Conservation (phyloP, 2,329 filamentous ascomycete genomes). For the Alternaria postmessia region DNA sequence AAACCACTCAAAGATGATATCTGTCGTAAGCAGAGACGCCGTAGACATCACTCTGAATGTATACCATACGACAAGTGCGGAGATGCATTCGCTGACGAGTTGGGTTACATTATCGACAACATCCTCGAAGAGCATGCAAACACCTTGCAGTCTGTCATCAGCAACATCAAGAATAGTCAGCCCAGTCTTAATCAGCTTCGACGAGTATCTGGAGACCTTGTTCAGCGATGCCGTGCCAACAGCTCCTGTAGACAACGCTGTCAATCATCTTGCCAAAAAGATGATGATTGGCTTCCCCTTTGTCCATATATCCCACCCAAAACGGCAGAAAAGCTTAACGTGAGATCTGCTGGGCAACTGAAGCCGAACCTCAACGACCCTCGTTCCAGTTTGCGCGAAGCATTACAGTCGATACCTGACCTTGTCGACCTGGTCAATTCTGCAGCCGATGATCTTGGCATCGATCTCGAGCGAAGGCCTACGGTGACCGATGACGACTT, state of each 20-base stretch:
- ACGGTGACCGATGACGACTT: conserved; percentile 32
- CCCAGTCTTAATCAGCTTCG: conserved; percentile 28
- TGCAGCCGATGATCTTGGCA: conserved; percentile 47
- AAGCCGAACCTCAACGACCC: conserved; percentile 45
- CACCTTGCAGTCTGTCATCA: conserved; percentile 51
- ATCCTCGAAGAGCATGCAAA: conserved; percentile 53
- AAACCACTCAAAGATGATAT: neutral
- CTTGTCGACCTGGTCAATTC: conserved; percentile 49
- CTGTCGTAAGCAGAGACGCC: conserved; percentile 9
- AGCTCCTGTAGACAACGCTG: conserved; percentile 7
- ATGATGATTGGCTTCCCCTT: conserved; percentile 19
- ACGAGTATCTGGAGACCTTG: conserved; percentile 28
- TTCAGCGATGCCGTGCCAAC: conserved; percentile 22
- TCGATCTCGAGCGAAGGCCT: conserved; percentile 39
- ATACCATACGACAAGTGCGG: conserved; percentile 32
- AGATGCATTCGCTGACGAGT: conserved; percentile 43
- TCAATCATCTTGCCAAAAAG: neutral
- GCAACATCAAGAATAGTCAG: conserved; percentile 44
- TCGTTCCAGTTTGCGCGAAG: conserved; percentile 24
- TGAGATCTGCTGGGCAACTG: conserved; percentile 32
- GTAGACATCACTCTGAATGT: conserved; percentile 25
- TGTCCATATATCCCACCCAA: conserved; percentile 27
- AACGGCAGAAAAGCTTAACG: conserved; percentile 37
- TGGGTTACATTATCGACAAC: conserved; percentile 50
- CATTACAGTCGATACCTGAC: conserved; percentile 44